Base-by-base conservation (phyloP, 2,329 filamentous ascomycete genomes). In the Sphaceloma murrayae region DNA sequence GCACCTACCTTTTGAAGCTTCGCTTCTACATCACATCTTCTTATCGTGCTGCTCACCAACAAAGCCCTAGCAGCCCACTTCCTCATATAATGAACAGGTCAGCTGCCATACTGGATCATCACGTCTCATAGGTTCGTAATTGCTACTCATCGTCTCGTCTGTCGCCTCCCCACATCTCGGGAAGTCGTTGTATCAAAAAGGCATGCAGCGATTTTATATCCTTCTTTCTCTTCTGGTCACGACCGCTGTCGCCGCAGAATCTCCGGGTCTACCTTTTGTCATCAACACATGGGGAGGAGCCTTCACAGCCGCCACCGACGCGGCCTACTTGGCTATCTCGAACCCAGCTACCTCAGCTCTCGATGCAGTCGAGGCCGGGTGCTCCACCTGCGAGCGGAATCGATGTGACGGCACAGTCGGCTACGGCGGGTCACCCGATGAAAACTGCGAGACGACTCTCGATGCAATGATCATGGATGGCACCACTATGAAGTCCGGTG, bases 401-500 rank as follows among this genome's bases (percentile, higher is more conserved):
- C 22, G 24, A 18, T 40, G 36, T 16, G 36, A 40, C 17, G 36
- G 36, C n/a, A 26, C 36, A n/a, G 36, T 40, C 6, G 36, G 36
- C 14, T 40, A 29, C 24, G 36, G 36, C 19, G 36, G 36, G 7
- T 40, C 36, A 14, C 36, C 36, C 13, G 36, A 40, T 30, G 36
- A 40, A 26, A 19, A 40, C n/a, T 40, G 36, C 16, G 36, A 40
- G 36, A 40, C 36, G 21, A 40, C 36, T 10, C 17, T 40, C 10
- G 36, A 40, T 19, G 36, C 36, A 5, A 40, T 40, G 36, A 40
- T 40, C 24, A 40, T 40, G 36, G 36, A 40, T 19, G 36, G 36
- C 9, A 40, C 36, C 4, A 40, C 36, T 2, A 40, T 40, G 36
- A 40, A 40, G 16, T 40, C 36, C 26, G 36, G 36, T 3, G 36